Evolutionary conservation across 169 alveolate species (phyloP), one percentile per base, ranked within the genome.

Genomic region (Amoebophrya sp.): DNA sequence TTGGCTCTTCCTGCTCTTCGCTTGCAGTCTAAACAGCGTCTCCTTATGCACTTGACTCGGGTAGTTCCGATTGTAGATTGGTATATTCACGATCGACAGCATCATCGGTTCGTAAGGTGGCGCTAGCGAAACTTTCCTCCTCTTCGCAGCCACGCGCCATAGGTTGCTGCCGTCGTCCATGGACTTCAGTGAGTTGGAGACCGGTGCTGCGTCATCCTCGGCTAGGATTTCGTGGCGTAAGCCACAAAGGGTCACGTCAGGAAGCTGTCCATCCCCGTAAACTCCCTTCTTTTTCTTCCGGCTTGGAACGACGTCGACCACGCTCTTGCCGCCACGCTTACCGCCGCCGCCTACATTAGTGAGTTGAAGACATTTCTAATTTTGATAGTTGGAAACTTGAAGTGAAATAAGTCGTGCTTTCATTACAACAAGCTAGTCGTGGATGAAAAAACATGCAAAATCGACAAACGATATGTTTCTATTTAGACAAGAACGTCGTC

Each of bases 211-310:
- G 83, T 65, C 83, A 1, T 65, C 83, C n/a, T 65, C 83, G 26
- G 83, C 83, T 36, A 12, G 26, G n/a, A 65, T 65, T 36, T 65
- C 83, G 33, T 65, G 83, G 3, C 18, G 2, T 6, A 65, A 36
- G 39, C 83, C 83, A 26, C 83, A 65, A 29, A 65, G 33, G 33
- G 26, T 18, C 12, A 65, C 83, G 33, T 65, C 83, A 26, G 83
- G 83, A 29, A 65, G 83, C 0, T 29, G 18, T 1, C 83, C 83
- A 26, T 65, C 83, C 10, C 83, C 83, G 83, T 65, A 65, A 29
- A 65, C 83, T 26, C 83, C 83, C 83, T 65, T 65, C 83, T 65
- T 65, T n/a, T n/a, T n/a, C 83, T 65, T 65, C 2, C 83, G 83
- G 39, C n/a, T 65, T 0, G 83, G 26, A 6, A 65, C 83, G n/a